Evolutionary conservation across 768 basidiomycete species (phyloP).

Genomic region (Lyophyllum shimeji): DNA sequence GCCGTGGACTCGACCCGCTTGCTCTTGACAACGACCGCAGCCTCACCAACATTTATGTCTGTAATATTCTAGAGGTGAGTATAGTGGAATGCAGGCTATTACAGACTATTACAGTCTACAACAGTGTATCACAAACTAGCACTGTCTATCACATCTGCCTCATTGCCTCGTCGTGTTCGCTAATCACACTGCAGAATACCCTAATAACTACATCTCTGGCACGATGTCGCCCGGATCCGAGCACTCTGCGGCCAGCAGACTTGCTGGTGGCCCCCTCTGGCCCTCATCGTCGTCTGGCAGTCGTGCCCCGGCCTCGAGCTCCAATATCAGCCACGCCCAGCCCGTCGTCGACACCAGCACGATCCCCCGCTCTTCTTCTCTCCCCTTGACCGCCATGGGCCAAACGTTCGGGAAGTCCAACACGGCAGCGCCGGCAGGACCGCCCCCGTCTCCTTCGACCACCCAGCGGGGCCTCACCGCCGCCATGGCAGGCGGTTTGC

Average conservation of each 20-base stretch:
- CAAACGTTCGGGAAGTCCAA: conserved; percentile 30
- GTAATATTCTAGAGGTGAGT: conserved; percentile 13
- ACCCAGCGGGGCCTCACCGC: conserved; percentile 34
- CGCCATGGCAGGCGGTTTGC: conserved; percentile 44
- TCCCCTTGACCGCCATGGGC: conserved; percentile 33
- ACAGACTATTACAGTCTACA: neutral
- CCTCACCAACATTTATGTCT: conserved; percentile 11
- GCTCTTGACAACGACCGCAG: neutral
- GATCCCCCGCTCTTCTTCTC: conserved; percentile 17
- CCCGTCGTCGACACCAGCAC: conserved; percentile 12
- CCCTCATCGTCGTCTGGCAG: conserved; percentile 36
- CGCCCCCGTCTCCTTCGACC: conserved; percentile 21
- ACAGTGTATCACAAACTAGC: conserved; percentile 6
- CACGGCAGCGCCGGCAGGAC: conserved; percentile 17
- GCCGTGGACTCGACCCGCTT: conserved; percentile 1
- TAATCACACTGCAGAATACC: conserved; percentile 21
- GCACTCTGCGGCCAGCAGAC: conserved; percentile 16
- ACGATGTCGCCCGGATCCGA: conserved; percentile 22
- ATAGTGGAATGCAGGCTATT: neutral
- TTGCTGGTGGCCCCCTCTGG: conserved; percentile 27
- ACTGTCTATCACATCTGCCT: conserved; percentile 17
- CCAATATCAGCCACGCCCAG: conserved; percentile 33
- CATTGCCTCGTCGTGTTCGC: conserved; percentile 18
- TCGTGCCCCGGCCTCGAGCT: conserved; percentile 30
- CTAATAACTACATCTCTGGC: conserved; percentile 20